Base-by-base conservation (phyloP, 2,329 filamentous ascomycete genomes). In the Daldinia eschscholtzii region DNA sequence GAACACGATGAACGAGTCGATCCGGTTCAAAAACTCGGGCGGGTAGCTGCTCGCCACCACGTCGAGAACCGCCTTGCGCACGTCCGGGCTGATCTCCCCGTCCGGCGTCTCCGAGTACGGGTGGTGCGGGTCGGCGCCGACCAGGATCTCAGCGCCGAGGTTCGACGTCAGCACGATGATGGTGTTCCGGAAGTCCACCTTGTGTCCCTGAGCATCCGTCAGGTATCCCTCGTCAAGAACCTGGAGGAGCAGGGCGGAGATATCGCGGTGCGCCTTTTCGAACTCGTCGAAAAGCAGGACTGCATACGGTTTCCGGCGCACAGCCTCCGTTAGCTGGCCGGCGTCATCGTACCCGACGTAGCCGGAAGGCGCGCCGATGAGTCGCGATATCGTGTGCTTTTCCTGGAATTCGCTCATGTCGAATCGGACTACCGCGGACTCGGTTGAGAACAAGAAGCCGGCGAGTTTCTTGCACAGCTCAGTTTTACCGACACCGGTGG, bases 351-450 rank as follows among this genome's bases (percentile, higher is more conserved):
- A 98, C 9, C 96, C 96, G 28, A 98, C 92, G 77, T 98, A 98
- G 23, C 95, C 95, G 5, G 96, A 95, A 0, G 96, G 96, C 2
- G 92, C 92, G 50, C 96, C 96, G 72, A 98, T 98, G 35, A 98
- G 87, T 18, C 95, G 88, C 30, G 93, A 97, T 63, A 98, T 92
- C 3, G 96, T 98, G 78, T 98, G 95, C 80, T 97, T 97, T 79
- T 98, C 96, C 78, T 97, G 94, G 79, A 98, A 98, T 78, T 99
- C 96, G 75, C 90, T 93, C 96, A 98, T 98, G 80, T 98, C 96
- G 80, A 98, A 98, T 37, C 96, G 88, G 37, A 98, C 89, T 28
- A 99, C 93, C 2, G 96, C 95, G 30, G 90, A 89, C 75, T 97
- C 93, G 1, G 93, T 97, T 0, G 92, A 96, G 82, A 98, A 99